Conservation (phyloP, 169 alveolate species). For the Plasmodium inui region DNA sequence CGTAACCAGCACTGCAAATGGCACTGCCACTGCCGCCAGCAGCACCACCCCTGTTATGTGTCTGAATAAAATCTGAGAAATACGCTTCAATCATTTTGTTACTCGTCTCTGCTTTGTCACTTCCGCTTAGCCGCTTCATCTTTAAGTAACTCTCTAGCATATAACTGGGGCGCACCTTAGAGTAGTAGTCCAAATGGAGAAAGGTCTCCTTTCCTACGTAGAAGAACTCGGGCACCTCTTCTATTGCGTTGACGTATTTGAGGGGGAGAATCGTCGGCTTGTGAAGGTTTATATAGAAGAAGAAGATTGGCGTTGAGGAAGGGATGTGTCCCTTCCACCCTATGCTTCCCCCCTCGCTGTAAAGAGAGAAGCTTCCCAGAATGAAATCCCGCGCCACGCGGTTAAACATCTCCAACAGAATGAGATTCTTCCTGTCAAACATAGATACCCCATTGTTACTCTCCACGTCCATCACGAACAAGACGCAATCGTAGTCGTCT, state of each 20-base stretch:
- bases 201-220: constrained; percentile 17
- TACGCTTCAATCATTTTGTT: background rate
- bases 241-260: constrained; percentile 19
- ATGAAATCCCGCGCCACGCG: constrained; percentile 11
- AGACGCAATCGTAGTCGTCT: constrained; percentile 32
- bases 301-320: constrained; percentile 29
- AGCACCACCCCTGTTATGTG: background rate
- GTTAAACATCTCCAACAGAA: constrained; percentile 34
- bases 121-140: background rate
- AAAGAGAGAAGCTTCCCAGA: constrained; percentile 12
- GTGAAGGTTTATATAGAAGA: constrained; percentile 38
- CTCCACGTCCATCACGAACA: constrained; percentile 54
- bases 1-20: background rate
- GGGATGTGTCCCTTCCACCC: background rate
- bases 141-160: constrained; percentile 32
- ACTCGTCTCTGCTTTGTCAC: background rate
- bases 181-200: background rate
- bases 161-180: background rate
- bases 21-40: background rate
- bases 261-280: constrained; percentile 17
- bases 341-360: constrained; percentile 6
- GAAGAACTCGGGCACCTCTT: constrained; percentile 36
- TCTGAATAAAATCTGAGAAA: constrained; percentile 15
- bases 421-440: constrained; percentile 34
- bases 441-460: constrained; percentile 6